Evolutionary conservation across 441 rosid genomes (phyloP), one percentile per base, ranked within the genome.

Genomic region (Sinapis alba): DNA sequence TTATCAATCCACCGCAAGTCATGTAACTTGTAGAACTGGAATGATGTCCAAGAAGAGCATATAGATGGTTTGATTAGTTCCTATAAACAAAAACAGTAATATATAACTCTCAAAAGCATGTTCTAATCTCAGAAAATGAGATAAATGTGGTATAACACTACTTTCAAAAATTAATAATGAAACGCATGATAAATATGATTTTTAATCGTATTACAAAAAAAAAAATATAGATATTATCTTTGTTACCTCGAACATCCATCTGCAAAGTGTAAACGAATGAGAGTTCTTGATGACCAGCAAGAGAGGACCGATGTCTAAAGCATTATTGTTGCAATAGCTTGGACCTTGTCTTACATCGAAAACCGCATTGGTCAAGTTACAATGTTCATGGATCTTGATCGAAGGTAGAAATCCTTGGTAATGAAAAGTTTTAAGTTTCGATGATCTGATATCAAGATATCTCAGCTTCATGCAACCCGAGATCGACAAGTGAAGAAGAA

Each of bases 1-100:
- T 73, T 72, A 60, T 89, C 94, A 7, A 89, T 83, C 94, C 94
- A 89, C 83, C 86, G 72, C 51, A 89, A 16, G 43, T 86, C 90
- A 63, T 84, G 85, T 61, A 89, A 64, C 26, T 78, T 81, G 69
- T 89, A 89, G 78, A 89, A 87, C 24, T 83, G 88, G 61, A 87
- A 87, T 26, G 82, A 81, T 58, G 83, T 63, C 69, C 60, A 59
- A 27, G 81, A 79, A 28, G 79, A 78, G 16, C 88, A 80, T 12
- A 89, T 47, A 1, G 84, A 83, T 28, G 85, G 89, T 70, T 66
- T 72, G n/a, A 89, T 74, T 43, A 87, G 53, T 26, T 76, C 88
- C 89, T 89, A 86, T 71, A 78, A 19, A 50, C 36, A 69, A 74
- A 41, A 69, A 45, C 11, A 64, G 6, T 70, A 64, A 64, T 15